Conservation (phyloP, 352 stramenopile genomes). For the Phytophthora citrophthora region DNA sequence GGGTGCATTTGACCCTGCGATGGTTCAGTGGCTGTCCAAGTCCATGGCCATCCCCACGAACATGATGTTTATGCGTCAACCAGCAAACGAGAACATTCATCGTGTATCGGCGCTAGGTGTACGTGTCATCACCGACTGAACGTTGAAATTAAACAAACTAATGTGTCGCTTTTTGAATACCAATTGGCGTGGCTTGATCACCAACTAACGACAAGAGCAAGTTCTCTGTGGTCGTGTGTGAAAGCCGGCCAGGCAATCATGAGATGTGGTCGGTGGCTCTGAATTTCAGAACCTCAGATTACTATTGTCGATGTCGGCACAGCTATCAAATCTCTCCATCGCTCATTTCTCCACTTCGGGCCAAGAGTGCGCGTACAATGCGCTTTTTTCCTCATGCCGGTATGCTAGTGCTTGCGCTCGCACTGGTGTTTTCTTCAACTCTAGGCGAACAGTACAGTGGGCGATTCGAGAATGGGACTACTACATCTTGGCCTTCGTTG, state of each 20-base stretch:
- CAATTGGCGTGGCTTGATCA: no score
- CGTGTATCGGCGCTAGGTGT: conserved; percentile 78
- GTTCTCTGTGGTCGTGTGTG: conserved; percentile 5
- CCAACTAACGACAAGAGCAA: conserved; percentile 2
- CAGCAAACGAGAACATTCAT: conserved; percentile 77
- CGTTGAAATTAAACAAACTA: no score
- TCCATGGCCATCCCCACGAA: conserved; percentile 80
- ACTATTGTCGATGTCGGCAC: not conserved
- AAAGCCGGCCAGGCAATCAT: conserved; percentile 23
- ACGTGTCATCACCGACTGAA: conserved; percentile 76
- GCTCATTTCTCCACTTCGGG: conserved; percentile 9
- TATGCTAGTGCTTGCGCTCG: no score
- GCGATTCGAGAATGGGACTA: not conserved
- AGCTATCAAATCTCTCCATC: conserved; percentile 1
- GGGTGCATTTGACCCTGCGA: conserved; percentile 68
- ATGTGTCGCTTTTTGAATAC: no score
- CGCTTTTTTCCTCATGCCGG: no score
- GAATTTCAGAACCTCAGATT: not conserved
- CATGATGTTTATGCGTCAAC: conserved; percentile 92
- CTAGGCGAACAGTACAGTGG: no score
- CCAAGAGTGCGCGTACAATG: not conserved
- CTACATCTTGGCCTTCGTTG: conserved; percentile 20
- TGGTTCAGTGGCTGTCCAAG: conserved; percentile 85
- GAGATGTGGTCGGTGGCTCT: conserved; percentile 11
- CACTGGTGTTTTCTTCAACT: no score